phyloP scores from a whole-genome alignment of 1,139 yeast species.

The Blastobotrys aristatus region DNA sequence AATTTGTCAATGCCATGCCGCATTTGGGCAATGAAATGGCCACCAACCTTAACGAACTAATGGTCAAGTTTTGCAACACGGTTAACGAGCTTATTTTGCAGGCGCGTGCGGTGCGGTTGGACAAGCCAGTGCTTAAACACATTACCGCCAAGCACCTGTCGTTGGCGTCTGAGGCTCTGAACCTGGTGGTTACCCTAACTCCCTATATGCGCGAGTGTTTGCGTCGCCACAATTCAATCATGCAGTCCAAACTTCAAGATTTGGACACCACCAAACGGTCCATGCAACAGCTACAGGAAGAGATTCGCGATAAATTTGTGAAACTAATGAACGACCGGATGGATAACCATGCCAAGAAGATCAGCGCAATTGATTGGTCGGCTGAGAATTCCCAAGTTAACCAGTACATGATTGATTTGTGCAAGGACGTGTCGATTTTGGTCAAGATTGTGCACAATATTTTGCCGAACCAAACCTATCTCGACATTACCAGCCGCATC shows the following conservation, averaged over 20 bases:
- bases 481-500: conserved; percentile 34
- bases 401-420: conserved; percentile 60
- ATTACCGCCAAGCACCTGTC: conserved; percentile 74
- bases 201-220: conserved; percentile 35
- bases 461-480: conserved; percentile 49
- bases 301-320: conserved; percentile 60
- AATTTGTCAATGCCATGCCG: conserved; percentile 48
- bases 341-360: conserved; percentile 43
- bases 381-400: conserved; percentile 44
- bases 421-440: conserved; percentile 61
- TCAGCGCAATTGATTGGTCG: conserved; percentile 49
- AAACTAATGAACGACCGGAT: conserved; percentile 68
- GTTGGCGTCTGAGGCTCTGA: conserved; percentile 57
- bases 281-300: conserved; percentile 58
- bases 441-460: conserved; percentile 56
- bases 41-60: conserved; percentile 43
- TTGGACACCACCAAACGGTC: conserved; percentile 35
- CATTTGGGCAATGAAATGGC: conserved; percentile 40
- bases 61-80: conserved; percentile 52
- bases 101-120: conserved; percentile 62
- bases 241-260: conserved; percentile 34
- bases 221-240: conserved; percentile 25
- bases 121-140: conserved; percentile 66
- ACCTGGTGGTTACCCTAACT: conserved; percentile 38
- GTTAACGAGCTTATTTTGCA: conserved; percentile 61